A percentile compares a stretch with the other conserved stretches of the same genome.
phyloP scores from a whole-genome alignment of 805 yeast genomes.

The Candida adriatica region DNA sequence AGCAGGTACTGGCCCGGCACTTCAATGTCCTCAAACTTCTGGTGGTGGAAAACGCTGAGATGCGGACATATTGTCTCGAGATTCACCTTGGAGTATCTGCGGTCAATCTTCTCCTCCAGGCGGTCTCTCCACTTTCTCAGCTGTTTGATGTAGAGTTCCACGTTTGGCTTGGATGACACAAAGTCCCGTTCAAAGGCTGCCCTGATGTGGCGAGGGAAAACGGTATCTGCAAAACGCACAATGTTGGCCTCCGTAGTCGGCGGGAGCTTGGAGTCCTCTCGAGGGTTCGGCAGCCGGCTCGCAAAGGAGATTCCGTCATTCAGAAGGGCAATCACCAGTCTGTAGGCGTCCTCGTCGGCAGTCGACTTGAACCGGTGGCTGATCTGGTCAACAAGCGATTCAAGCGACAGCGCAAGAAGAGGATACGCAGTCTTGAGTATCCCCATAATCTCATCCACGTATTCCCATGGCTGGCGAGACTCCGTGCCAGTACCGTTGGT shows the following conservation, averaged over 20 bases:
- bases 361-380: constrained; percentile 88
- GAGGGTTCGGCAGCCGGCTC: constrained; percentile 79
- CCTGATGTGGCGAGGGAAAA: constrained; percentile 80
- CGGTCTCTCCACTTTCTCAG: constrained; percentile 90
- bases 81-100: constrained; percentile 72
- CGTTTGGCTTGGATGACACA: constrained; percentile 77
- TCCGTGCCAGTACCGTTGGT: neutral
- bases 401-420: constrained; percentile 81
- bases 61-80: constrained; percentile 92
- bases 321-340: constrained; percentile 84
- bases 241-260: constrained; percentile 87
- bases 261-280: constrained; percentile 83
- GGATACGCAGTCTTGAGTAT: constrained; percentile 96
- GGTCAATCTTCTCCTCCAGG: constrained; percentile 83
- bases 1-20: constrained; percentile 94
- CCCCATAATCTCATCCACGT: constrained; percentile 88
- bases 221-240: constrained; percentile 85
- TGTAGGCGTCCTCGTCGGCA: constrained; percentile 93
- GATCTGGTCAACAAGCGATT: constrained; percentile 92
- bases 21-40: constrained; percentile 95
- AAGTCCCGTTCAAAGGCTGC: constrained; percentile 90
- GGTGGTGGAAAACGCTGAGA: constrained; percentile 94
- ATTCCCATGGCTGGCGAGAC: constrained; percentile 82
- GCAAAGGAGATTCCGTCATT: constrained; percentile 91
- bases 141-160: constrained; percentile 79